Percentiles rank a stretch among this genome's conserved stretches.
These are phyloP conservation scores for Rhododendron griersonianum DNA, from an alignment of 148 eudicot species.

Conservation along the genomic window DNA sequence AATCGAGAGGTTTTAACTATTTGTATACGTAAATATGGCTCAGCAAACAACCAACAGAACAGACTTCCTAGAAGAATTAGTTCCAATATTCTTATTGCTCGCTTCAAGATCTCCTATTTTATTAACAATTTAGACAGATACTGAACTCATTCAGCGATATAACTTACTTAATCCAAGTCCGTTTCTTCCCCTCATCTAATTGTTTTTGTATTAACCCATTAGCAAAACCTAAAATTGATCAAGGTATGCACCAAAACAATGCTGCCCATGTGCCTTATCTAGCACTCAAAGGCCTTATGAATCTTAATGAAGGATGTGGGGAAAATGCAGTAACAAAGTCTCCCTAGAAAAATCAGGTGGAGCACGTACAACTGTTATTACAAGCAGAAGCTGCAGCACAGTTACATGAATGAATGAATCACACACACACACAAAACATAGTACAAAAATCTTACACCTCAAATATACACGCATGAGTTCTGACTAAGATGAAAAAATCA, in stretches of 20 bases:
- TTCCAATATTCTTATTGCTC: neutral
- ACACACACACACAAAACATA: neutral
- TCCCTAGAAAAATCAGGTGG: neutral
- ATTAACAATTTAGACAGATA: neutral
- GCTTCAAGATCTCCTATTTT: neutral
- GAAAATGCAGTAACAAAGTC: neutral
- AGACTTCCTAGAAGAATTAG: no score
- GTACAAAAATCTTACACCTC: neutral
- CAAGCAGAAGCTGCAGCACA: neutral
- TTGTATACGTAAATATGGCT: neutral
- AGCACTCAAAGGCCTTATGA: no score
- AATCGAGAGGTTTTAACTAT: neutral
- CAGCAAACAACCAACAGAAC: neutral
- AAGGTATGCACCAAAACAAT: neutral
- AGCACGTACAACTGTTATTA: neutral
- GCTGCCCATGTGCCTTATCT: neutral
- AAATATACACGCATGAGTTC: neutral
- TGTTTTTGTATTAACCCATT: neutral
- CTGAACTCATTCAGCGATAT: neutral
- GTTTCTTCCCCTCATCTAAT: neutral
- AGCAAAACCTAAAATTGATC: neutral
- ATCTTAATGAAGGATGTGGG: no score
- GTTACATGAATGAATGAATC: neutral
- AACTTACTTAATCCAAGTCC: neutral
- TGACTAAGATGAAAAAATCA: neutral